These are phyloP conservation scores for Aspergillus aculeatinus DNA, from an alignment of 2,329 filamentous ascomycete species.

Conservation along the genomic window DNA sequence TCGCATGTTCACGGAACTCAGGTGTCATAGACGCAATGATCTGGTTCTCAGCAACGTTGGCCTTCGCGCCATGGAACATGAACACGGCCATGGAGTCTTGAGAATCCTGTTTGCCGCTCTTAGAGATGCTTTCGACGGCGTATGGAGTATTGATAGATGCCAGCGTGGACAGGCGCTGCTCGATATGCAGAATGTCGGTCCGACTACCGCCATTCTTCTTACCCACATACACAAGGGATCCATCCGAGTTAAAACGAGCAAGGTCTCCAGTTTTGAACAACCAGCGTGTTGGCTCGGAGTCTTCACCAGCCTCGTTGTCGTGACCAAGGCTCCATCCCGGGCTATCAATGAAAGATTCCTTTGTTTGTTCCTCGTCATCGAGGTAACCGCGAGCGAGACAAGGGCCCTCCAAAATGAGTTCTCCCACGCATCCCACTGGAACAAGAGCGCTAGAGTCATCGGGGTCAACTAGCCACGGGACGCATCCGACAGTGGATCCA, in stretches of 20 bases:
- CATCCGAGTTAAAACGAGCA: slow-evolving; percentile 39
- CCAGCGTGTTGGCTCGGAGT: neutral
- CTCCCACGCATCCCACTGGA: slow-evolving; percentile 36
- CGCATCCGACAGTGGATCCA: slow-evolving; percentile 27
- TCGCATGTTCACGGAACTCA: slow-evolving; percentile 15
- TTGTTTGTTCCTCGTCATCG: slow-evolving; percentile 53
- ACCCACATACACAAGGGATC: slow-evolving; percentile 35
- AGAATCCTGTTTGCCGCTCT: neutral
- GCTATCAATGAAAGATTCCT: slow-evolving; percentile 53
- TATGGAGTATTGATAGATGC: slow-evolving; percentile 19
- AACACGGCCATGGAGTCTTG: slow-evolving; percentile 22
- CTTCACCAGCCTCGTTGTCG: slow-evolving; percentile 22
- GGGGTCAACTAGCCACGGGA: slow-evolving; percentile 37
- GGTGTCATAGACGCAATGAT: slow-evolving; percentile 17
- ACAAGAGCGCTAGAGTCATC: slow-evolving; percentile 27
- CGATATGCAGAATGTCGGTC: slow-evolving; percentile 10
- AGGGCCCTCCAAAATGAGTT: slow-evolving; percentile 36
- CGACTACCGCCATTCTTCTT: slow-evolving; percentile 24
- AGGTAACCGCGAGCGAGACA: slow-evolving; percentile 59
- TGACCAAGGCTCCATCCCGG: slow-evolving; percentile 16
- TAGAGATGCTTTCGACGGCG: slow-evolving; percentile 19
- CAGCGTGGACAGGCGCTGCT: slow-evolving; percentile 16
- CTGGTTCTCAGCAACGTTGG: neutral
- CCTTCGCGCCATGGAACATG: slow-evolving; percentile 13
- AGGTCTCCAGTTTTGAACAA: slow-evolving; percentile 42